phyloP scores from a whole-genome alignment of 176 grass and related monocot species.

The Aegilops umbellulata region DNA sequence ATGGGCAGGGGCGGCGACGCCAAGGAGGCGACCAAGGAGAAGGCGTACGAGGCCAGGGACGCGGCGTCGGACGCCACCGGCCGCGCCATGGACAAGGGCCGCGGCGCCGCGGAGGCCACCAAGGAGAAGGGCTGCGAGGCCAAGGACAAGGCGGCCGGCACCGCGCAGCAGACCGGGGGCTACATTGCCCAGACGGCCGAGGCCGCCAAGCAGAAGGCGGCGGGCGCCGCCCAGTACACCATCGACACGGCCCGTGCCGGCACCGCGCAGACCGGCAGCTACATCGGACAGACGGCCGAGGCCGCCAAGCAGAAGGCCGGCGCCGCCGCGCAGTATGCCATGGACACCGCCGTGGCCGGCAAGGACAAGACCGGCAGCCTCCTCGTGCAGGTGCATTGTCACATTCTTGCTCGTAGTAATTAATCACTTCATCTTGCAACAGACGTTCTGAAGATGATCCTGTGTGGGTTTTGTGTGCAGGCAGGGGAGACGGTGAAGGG shows the following conservation, averaged over 20 bases:
- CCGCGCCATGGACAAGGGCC: conserved; percentile 34
- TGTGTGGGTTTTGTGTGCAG: not conserved
- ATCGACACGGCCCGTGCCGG: conserved; percentile 22
- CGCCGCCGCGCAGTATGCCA: conserved; percentile 41
- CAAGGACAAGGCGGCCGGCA: conserved; percentile 31
- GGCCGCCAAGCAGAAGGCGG: conserved; percentile 34
- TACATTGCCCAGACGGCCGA: conserved; percentile 44
- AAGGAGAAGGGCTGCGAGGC: conserved; percentile 17
- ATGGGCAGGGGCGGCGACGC: conserved; percentile 15
- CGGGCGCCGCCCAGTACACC: conserved; percentile 29
- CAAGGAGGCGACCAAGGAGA: conserved; percentile 20
- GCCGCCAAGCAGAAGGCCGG: conserved; percentile 39
- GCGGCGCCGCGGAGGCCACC: not conserved
- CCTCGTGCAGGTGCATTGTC: conserved; percentile 44
- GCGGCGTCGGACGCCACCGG: conserved; percentile 9
- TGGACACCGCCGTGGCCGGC: conserved; percentile 48
- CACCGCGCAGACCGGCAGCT: conserved; percentile 24
- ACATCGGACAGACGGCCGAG: conserved; percentile 35
- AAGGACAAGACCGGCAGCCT: conserved; percentile 61
- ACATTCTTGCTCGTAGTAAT: too few relatives aligned
- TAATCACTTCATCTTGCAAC: not conserved
- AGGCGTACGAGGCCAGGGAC: conserved; percentile 28
- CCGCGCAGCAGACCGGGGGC: conserved; percentile 11
- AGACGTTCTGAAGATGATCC: not conserved
- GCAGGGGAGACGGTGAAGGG: conserved; percentile 51